These are phyloP conservation scores for Leccinum variabile DNA, from an alignment of 1,284 basidiomycete species.

Conservation along the genomic window DNA sequence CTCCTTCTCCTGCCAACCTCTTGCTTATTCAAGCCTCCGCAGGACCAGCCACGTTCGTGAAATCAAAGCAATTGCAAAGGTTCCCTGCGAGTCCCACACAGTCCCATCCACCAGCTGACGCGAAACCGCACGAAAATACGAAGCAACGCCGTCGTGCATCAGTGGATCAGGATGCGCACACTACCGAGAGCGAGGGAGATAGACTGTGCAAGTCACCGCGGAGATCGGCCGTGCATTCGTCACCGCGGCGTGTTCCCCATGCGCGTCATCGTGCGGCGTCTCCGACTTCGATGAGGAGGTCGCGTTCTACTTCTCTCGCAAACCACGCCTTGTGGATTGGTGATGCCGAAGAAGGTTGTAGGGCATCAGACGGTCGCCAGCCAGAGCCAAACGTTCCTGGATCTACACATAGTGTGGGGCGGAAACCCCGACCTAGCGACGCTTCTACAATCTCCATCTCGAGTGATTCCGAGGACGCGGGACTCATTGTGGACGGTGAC, in stretches of 20 bases:
- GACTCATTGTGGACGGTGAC: background rate
- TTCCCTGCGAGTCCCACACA: conserved; percentile 17
- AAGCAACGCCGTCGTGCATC: conserved; percentile 11
- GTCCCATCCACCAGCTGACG: background rate
- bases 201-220: conserved; percentile 30
- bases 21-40: conserved; percentile 1
- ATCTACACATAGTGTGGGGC: background rate
- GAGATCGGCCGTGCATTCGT: conserved; percentile 29
- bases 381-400: background rate
- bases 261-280: conserved; percentile 11
- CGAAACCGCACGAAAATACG: background rate
- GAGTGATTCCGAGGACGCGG: conserved; percentile 31
- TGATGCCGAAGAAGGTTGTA: background rate
- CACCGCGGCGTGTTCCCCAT: conserved; percentile 21
- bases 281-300: conserved; percentile 11
- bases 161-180: conserved; percentile 4
- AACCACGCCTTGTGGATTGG: conserved; percentile 1
- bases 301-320: background rate
- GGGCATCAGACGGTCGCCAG: background rate
- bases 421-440: conserved; percentile 19
- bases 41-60: background rate
- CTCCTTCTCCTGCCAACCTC: conserved; percentile 14
- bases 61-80: background rate
- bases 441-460: conserved; percentile 33
- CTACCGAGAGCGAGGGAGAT: conserved; percentile 11